Evolutionary conservation across 148 eudicot species (phyloP).

Genomic region (Oxyria digyna): DNA sequence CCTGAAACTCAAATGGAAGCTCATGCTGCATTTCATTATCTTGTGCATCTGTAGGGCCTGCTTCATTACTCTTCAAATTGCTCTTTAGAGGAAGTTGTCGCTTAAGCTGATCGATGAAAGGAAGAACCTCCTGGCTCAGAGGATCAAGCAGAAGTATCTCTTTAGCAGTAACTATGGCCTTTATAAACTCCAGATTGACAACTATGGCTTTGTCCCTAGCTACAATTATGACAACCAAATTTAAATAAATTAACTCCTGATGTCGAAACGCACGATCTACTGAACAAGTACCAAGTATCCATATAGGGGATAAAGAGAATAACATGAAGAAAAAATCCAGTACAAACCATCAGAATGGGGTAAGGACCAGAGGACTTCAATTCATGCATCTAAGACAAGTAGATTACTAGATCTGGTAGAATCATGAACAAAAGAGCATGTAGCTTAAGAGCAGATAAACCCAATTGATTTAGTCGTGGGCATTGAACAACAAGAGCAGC

Average conservation of each 20-base stretch:
- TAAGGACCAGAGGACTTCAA: background rate
- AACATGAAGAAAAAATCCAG: background rate
- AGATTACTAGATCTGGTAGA: background rate
- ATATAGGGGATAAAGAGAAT: background rate
- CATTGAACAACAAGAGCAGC: background rate
- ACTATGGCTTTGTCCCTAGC: slow-evolving; percentile 98
- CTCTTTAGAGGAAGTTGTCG: slow-evolving; percentile 50
- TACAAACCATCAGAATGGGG: background rate
- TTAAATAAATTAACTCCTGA: background rate
- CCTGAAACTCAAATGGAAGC: slow-evolving; percentile 94
- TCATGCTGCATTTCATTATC: slow-evolving; percentile 47
- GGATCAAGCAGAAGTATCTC: slow-evolving; percentile 95
- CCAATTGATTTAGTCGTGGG: background rate
- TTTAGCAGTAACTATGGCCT: slow-evolving; percentile 95
- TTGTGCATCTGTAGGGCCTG: slow-evolving; percentile 20
- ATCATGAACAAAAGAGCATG: background rate
- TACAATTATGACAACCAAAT: slow-evolving; percentile 17
- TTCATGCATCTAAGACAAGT: background rate
- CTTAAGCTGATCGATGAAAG: slow-evolving; percentile 94
- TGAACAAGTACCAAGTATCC: background rate
- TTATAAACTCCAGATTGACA: slow-evolving; percentile 86
- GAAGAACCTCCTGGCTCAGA: slow-evolving; percentile 92
- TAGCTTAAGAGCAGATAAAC: background rate
- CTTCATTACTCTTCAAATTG: slow-evolving; percentile 19
- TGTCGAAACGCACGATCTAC: background rate